Evolutionary conservation across 2,329 filamentous ascomycete genomes (phyloP), one percentile per base, ranked within the genome.

Genomic region (Aspergillus quadrilineatus): DNA sequence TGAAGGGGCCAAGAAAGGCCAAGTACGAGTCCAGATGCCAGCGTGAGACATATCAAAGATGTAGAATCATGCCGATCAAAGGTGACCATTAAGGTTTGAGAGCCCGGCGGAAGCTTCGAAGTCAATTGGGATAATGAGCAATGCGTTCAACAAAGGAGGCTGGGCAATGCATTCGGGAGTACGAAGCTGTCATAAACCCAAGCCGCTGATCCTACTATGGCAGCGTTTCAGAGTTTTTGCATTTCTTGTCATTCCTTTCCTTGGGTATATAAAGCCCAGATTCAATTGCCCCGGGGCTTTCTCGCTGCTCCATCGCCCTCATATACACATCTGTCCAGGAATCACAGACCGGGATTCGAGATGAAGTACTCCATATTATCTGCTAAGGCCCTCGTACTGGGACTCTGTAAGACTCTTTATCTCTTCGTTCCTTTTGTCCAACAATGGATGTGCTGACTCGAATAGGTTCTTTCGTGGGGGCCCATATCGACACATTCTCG

Each of bases 401-500:
- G 54, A 29, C 43, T 56, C 7, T 56, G 54, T 56, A 53, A 4
- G 54, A 30, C 4, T 46, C 22, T 22, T 22, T 22, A 22, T 22
- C 22, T 22, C 17, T 32, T 45, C 7, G 28, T 8, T 7, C 7
- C 22, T 22, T 22, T 22, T 22, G 22, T 22, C 12, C 41, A 1
- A 22, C 50, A 12, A 28, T 41, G 22, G 14, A 10, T n/a, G 3
- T 4, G 22, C 54, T 56, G 45, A 56, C 48, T 8, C 7, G 6
- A 6, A 17, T 37, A 57, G 55, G 37, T 42, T 48, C 55, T 30
- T 39, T 53, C 14, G 50, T 51, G n/a, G 14, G 22, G 10, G 57
- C 52, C 26, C 48, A 59, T 26, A 61, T 60, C 44, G 42, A 43
- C 39, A 53, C 59, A 14, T 67, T 66, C 48, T 57, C 53, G 26